Conservation (phyloP, 352 stramenopile genomes). For the Phytophthora litchii region DNA sequence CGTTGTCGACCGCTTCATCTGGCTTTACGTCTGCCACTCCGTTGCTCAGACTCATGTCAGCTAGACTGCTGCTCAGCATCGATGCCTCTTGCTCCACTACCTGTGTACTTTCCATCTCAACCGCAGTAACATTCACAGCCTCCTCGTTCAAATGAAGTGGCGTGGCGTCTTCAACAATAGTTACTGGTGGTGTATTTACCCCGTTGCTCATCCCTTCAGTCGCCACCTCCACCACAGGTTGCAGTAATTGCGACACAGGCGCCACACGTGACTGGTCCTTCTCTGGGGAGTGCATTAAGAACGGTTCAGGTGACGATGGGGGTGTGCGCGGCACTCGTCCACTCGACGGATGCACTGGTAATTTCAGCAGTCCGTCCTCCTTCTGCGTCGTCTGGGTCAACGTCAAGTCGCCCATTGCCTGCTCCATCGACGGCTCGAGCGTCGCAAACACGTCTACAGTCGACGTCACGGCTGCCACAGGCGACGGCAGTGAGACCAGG, state of each 20-base stretch:
- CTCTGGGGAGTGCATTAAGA: constrained; percentile 32
- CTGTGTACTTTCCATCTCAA: constrained; percentile 10
- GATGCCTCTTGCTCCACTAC: constrained; percentile 14
- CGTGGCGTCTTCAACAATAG: not conserved
- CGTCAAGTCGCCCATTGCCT: constrained; percentile 19
- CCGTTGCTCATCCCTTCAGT: not conserved
- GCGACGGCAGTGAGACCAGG: constrained; percentile 53
- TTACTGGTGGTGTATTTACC: no score
- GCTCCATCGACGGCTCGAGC: constrained; percentile 7
- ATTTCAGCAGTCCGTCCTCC: constrained; percentile 25
- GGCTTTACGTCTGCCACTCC: not conserved
- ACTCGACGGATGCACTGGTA: constrained; percentile 28
- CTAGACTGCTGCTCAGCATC: constrained; percentile 15
- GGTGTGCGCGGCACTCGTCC: constrained; percentile 31
- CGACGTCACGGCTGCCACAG: constrained; percentile 24
- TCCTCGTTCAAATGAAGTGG: no score
- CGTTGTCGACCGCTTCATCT: not conserved
- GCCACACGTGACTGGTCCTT: constrained; percentile 28
- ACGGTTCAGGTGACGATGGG: constrained; percentile 23
- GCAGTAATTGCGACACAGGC: constrained; percentile 18
- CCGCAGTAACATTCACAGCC: not conserved
- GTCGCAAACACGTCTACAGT: constrained; percentile 27
- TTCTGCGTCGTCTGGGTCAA: constrained; percentile 16
- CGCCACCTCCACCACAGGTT: constrained; percentile 4
- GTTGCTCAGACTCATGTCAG: constrained; percentile 31